Evolutionary conservation across 1,284 basidiomycete species (phyloP).

Genomic region (Ceratobasidium sp.): DNA sequence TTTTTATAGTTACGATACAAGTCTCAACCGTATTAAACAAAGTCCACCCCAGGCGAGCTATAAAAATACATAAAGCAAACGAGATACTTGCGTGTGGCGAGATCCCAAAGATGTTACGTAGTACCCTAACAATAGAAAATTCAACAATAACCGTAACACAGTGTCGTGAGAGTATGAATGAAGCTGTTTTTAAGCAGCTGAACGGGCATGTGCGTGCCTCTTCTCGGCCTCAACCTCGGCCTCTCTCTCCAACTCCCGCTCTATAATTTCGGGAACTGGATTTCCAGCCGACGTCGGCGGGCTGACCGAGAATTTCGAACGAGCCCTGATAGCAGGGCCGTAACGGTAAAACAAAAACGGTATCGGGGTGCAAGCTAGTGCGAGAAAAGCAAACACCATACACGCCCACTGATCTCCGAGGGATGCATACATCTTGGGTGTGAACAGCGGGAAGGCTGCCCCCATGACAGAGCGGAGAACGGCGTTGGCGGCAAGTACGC

Average conservation of each 20-base stretch:
- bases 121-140: background rate
- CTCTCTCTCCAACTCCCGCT: slow-evolving; percentile 24
- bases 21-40: slow-evolving; percentile 27
- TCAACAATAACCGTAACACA: background rate
- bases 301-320: slow-evolving; percentile 31
- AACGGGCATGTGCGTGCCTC: slow-evolving; percentile 13
- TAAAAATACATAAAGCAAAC: slow-evolving; percentile 20
- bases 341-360: slow-evolving; percentile 56
- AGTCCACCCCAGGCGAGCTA: background rate
- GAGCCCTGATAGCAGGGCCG: slow-evolving; percentile 7
- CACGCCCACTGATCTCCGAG: slow-evolving; percentile 73
- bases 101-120: background rate
- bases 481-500: background rate
- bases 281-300: slow-evolving; percentile 16
- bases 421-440: slow-evolving; percentile 60
- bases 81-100: slow-evolving; percentile 17
- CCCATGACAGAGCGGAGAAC: slow-evolving; percentile 61
- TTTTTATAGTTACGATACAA: slow-evolving; percentile 9
- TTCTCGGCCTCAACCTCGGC: too few relatives aligned
- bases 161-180: too few relatives aligned
- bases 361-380: slow-evolving; percentile 65
- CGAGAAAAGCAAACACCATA: slow-evolving; percentile 71
- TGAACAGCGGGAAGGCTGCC: background rate
- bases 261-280: slow-evolving; percentile 17
- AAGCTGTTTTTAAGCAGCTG: slow-evolving; percentile 16